Conservation (phyloP, 2,329 filamentous ascomycete genomes). For the Huntiella savannae region DNA sequence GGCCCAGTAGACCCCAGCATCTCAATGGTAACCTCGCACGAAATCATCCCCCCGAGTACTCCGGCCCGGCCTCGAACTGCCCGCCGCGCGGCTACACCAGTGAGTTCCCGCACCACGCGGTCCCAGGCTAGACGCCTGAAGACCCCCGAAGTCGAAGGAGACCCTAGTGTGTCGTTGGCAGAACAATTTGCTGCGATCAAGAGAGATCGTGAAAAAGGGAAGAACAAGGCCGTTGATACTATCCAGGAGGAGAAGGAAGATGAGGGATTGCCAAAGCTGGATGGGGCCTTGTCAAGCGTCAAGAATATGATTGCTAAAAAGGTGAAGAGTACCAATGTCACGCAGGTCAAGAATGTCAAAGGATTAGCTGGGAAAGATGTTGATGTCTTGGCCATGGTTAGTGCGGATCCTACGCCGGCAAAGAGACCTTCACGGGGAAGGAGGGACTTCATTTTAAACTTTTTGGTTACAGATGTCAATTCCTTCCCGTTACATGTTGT, state of each 20-base stretch:
- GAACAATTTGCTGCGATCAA: background rate
- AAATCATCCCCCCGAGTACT: background rate
- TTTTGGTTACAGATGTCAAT: slow-evolving; percentile 38
- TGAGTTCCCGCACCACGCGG: slow-evolving; percentile 7
- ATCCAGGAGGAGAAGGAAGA: background rate
- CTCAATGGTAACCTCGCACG: background rate
- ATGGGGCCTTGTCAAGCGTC: slow-evolving; percentile 17
- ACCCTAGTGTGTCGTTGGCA: slow-evolving; percentile 2
- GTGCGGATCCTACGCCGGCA: slow-evolving; percentile 29
- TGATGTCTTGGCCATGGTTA: slow-evolving; percentile 36
- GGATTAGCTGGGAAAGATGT: slow-evolving; percentile 19
- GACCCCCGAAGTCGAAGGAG: slow-evolving; percentile 3
- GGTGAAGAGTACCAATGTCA: slow-evolving; percentile 32
- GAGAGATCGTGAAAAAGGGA: background rate
- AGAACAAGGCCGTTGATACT: background rate
- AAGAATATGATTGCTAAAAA: slow-evolving; percentile 28
- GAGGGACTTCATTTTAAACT: slow-evolving; percentile 38
- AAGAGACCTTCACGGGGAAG: slow-evolving; percentile 37
- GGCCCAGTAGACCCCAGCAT: background rate
- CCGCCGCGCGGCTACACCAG: background rate
- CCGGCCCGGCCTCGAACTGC: background rate
- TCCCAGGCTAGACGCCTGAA: slow-evolving; percentile 9
- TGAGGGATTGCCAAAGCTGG: background rate
- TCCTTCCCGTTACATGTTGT: slow-evolving; percentile 29
- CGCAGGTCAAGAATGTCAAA: slow-evolving; percentile 32